Base-by-base conservation (phyloP, 2,329 filamentous ascomycete genomes). In the Botrytis galanthina region DNA sequence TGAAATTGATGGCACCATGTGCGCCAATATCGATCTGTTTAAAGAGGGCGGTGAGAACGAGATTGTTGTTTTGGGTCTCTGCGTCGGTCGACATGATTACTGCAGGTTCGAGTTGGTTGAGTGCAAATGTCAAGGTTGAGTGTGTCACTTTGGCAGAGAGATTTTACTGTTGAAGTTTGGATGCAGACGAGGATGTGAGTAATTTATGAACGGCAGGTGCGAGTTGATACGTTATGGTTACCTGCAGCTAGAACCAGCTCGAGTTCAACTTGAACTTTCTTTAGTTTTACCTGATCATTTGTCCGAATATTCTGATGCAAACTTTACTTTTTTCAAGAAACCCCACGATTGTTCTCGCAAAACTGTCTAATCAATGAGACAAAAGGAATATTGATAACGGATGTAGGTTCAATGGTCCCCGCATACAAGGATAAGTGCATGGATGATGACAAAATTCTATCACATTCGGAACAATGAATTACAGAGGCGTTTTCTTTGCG, bases 1-100 rank as follows among this genome's bases (percentile, higher is more conserved):
- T 68, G 48, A 68, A 57, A n/a, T 68, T 16, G 35, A 68, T 57
- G 5, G 26, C 39, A 5, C 48, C 35, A 16, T 29, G 37, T 16
- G 48, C 48, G 5, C 66, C 48, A 14, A 57, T n/a, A 44, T 57
- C 66, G 6, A 68, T 42, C 10, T 68, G 66, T 32, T 57, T 57
- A n/a, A 68, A 68, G n/a, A 68, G 66, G 12, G 66, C 66, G 6
- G 26, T 32, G 4, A 68, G 66, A 16, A 68, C 66, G 48, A 69
- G 66, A 39, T 42, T 69, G 37, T 57, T 69, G n/a, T 69, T 57
- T 32, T 32, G 48, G 3, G 16, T 57, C 32, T 57, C 35, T 57
- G 66, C 48, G 14, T 48, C 16, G n/a, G 48, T 16, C 18, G 37
- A 18, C 66, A 59, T 69, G 18, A 18, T 69, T 32, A 8, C 16